phyloP scores from a whole-genome alignment of 257 asterid species.

The Schizonepeta tenuifolia region DNA sequence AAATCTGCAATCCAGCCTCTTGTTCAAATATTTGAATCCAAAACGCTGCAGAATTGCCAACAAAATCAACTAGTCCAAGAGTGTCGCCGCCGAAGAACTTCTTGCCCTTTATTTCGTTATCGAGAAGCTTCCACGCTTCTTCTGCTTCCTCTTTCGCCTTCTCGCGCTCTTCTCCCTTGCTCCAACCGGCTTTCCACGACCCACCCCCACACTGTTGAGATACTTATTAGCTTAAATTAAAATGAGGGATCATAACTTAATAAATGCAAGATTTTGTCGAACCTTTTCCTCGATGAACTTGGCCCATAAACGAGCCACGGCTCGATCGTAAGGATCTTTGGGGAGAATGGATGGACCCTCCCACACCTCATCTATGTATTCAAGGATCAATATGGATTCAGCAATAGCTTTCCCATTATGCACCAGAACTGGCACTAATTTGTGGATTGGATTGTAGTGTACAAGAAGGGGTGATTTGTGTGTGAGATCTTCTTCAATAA shows the following conservation, averaged over 20 bases:
- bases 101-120: slow-evolving; percentile 46
- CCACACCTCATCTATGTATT: slow-evolving; percentile 59
- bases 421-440: slow-evolving; percentile 47
- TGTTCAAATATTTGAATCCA: slow-evolving; percentile 40
- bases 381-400: slow-evolving; percentile 53
- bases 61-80: slow-evolving; percentile 49
- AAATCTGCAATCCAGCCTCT: slow-evolving; percentile 32
- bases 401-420: slow-evolving; percentile 52
- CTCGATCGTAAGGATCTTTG: slow-evolving; percentile 46
- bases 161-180: slow-evolving; percentile 49
- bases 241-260: too few relatives aligned
- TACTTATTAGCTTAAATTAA: too few relatives aligned
- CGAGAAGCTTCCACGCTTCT: slow-evolving; percentile 38
- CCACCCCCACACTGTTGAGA: not conserved
- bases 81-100: slow-evolving; percentile 63
- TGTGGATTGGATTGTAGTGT: slow-evolving; percentile 50
- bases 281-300: slow-evolving; percentile 58
- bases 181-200: slow-evolving; percentile 35
- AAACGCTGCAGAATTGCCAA: slow-evolving; percentile 38
- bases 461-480: slow-evolving; percentile 46
- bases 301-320: slow-evolving; percentile 58
- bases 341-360: slow-evolving; percentile 47
- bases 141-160: slow-evolving; percentile 50
- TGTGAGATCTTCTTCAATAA: slow-evolving; percentile 35
- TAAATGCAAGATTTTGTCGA: not conserved